These are phyloP conservation scores for Aspergillus chevalieri DNA, from an alignment of 2,329 filamentous ascomycete genomes.

Conservation along the genomic window DNA sequence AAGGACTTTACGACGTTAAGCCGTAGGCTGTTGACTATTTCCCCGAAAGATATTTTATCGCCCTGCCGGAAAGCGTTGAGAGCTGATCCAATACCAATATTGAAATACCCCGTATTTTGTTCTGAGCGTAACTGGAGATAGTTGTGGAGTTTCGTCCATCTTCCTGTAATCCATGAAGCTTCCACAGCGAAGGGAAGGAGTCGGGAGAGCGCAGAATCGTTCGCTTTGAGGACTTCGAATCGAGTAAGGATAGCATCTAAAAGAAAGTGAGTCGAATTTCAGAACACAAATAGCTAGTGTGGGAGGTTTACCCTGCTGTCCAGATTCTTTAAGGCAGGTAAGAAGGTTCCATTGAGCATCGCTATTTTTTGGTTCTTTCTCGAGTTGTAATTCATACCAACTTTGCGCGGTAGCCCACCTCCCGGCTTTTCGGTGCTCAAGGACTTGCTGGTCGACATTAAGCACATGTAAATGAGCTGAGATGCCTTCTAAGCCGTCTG, in stretches of 20 bases:
- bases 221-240: slow-evolving; percentile 64
- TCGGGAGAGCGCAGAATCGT: slow-evolving; percentile 49
- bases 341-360: slow-evolving; percentile 79
- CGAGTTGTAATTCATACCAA: slow-evolving; percentile 91
- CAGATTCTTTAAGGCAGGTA: slow-evolving; percentile 87
- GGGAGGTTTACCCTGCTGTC: slow-evolving; percentile 67
- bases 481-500: slow-evolving; percentile 91
- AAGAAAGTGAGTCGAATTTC: slow-evolving; percentile 1
- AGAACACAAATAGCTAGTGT: neutral
- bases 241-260: slow-evolving; percentile 79
- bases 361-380: slow-evolving; percentile 67
- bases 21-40: slow-evolving; percentile 59
- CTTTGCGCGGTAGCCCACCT: slow-evolving; percentile 92
- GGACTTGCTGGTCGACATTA: slow-evolving; percentile 87
- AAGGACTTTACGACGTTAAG: slow-evolving; percentile 66
- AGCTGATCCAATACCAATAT: slow-evolving; percentile 68
- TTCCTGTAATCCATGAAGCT: slow-evolving; percentile 81
- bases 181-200: slow-evolving; percentile 82
- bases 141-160: slow-evolving; percentile 68
- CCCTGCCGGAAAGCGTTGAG: slow-evolving; percentile 55
- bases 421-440: slow-evolving; percentile 87
- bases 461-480: slow-evolving; percentile 78
- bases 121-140: slow-evolving; percentile 48
- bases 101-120: slow-evolving; percentile 60
- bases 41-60: slow-evolving; percentile 47